Conservation (phyloP, 2,329 filamentous ascomycete genomes). For the Stagonosporopsis rhizophila region DNA sequence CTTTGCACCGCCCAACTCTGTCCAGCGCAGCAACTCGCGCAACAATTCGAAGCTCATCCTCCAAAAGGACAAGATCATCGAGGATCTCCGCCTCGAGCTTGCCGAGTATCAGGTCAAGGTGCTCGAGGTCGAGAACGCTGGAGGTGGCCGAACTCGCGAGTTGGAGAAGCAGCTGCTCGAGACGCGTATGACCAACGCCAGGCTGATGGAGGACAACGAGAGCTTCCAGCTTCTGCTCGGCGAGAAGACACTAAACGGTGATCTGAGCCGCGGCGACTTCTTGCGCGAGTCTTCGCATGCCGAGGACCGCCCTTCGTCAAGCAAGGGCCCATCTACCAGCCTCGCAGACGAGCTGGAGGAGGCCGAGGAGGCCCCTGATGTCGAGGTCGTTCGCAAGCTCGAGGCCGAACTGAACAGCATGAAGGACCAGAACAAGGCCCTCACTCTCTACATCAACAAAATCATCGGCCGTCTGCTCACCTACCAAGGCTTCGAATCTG, state of each 20-base stretch:
- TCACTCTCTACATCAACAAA: slow-evolving; percentile 98
- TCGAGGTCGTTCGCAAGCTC: slow-evolving; percentile 64
- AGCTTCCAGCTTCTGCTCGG: slow-evolving; percentile 94
- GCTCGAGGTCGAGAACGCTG: slow-evolving; percentile 91
- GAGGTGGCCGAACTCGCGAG: slow-evolving; percentile 84
- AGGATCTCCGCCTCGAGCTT: slow-evolving; percentile 87
- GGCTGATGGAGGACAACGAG: slow-evolving; percentile 98
- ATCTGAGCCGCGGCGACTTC: slow-evolving; percentile 84
- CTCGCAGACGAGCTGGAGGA: slow-evolving; percentile 86
- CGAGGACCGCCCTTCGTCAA: slow-evolving; percentile 43
- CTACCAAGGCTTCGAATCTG: slow-evolving; percentile 93
- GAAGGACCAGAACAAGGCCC: slow-evolving; percentile 95
- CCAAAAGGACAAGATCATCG: slow-evolving; percentile 96
- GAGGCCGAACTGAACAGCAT: slow-evolving; percentile 80
- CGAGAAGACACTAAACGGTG: slow-evolving; percentile 93
- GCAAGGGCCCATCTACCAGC: slow-evolving; percentile 47
- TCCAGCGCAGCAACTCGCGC: slow-evolving; percentile 86
- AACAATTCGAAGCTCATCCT: slow-evolving; percentile 89
- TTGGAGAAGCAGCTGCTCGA: slow-evolving; percentile 92
- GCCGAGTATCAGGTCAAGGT: slow-evolving; percentile 96
- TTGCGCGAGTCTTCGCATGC: slow-evolving; percentile 60
- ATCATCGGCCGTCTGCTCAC: slow-evolving; percentile 95
- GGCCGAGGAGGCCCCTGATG: slow-evolving; percentile 59
- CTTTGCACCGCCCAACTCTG: slow-evolving; percentile 84
- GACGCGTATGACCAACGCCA: slow-evolving; percentile 92